Evolutionary conservation across 208 protist genomes (phyloP).

Genomic region (Acanthamoeba rhysodes): DNA sequence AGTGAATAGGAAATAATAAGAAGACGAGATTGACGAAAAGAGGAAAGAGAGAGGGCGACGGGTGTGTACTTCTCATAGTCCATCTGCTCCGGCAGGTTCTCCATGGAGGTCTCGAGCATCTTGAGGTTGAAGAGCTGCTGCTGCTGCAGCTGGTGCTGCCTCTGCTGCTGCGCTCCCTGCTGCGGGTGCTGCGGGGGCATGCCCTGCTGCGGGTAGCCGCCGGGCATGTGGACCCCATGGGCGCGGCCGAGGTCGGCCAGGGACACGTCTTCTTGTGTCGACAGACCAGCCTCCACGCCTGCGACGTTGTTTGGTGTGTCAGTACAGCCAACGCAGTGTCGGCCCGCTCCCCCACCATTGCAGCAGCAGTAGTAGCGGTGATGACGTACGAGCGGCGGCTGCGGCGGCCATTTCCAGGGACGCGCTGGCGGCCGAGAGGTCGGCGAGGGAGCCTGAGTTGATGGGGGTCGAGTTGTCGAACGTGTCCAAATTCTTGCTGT

Average conservation of each 20-base stretch:
- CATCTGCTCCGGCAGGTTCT: conserved; percentile 39
- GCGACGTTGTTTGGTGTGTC: neutral
- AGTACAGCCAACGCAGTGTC: neutral
- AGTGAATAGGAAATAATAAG: too few relatives aligned
- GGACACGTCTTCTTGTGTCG: conserved; percentile 3
- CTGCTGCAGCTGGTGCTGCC: conserved; percentile 47
- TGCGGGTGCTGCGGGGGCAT: conserved; percentile 28
- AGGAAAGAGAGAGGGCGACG: too few relatives aligned
- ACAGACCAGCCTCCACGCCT: conserved; percentile 15
- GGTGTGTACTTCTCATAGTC: conserved; percentile 26
- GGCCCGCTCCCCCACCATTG: neutral
- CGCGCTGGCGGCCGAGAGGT: conserved; percentile 46
- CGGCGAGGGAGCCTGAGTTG: neutral
- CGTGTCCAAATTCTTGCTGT: conserved; percentile 69
- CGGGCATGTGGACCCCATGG: neutral
- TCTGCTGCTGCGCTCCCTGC: conserved; percentile 44
- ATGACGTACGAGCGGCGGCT: conserved; percentile 7
- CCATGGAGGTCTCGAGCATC: conserved; percentile 55
- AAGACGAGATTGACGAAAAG: too few relatives aligned
- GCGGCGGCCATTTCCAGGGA: conserved; percentile 38
- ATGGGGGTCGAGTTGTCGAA: conserved; percentile 24
- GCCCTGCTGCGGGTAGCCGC: neutral
- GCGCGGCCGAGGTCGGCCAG: neutral
- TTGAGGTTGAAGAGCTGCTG: conserved; percentile 73
- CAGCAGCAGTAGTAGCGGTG: too few relatives aligned